A percentile compares a stretch with the other conserved stretches of the same genome.
phyloP scores from a whole-genome alignment of 768 basidiomycete species.

The Tricholomella constricta region DNA sequence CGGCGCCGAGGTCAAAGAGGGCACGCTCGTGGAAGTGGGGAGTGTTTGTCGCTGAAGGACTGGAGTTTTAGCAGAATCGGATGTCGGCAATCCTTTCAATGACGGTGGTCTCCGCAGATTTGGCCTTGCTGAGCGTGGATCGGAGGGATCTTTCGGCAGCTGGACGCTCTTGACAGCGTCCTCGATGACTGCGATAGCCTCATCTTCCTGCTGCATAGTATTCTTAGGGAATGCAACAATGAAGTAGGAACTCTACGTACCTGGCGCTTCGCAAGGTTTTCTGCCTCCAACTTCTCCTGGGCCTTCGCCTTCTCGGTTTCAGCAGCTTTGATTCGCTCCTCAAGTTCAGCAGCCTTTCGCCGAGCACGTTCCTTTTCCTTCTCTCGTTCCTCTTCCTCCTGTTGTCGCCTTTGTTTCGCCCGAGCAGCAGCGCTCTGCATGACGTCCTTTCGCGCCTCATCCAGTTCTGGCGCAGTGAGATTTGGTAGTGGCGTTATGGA shows the following conservation, averaged over 20 bases:
- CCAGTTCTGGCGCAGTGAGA: conserved; percentile 48
- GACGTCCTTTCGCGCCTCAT: conserved; percentile 68
- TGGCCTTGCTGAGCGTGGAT: not conserved
- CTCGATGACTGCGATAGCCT: conserved; percentile 48
- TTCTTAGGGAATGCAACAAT: not conserved
- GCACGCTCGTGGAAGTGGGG: conserved; percentile 19
- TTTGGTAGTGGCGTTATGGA: conserved; percentile 32
- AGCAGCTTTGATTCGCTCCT: conserved; percentile 60
- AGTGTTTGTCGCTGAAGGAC: conserved; percentile 28
- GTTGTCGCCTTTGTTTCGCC: conserved; percentile 74
- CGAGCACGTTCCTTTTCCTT: conserved; percentile 79
- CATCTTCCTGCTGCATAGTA: conserved; percentile 28
- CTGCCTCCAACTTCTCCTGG: conserved; percentile 19
- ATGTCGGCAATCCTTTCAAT: conserved; percentile 26
- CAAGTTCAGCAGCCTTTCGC: conserved; percentile 76
- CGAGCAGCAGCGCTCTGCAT: conserved; percentile 88
- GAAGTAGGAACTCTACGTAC: conserved; percentile 4
- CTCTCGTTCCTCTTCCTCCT: conserved; percentile 83
- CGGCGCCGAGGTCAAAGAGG: conserved; percentile 15
- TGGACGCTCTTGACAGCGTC: conserved; percentile 40
- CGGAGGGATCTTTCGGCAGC: not conserved
- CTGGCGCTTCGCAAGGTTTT: conserved; percentile 19
- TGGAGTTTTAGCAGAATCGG: conserved; percentile 29
- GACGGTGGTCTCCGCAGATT: conserved; percentile 36
- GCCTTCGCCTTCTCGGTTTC: conserved; percentile 37